Evolutionary conservation across 371 early-diverging fungal species (phyloP), one percentile per base, ranked within the genome.

Genomic region (Capillidium rhysosporum): DNA sequence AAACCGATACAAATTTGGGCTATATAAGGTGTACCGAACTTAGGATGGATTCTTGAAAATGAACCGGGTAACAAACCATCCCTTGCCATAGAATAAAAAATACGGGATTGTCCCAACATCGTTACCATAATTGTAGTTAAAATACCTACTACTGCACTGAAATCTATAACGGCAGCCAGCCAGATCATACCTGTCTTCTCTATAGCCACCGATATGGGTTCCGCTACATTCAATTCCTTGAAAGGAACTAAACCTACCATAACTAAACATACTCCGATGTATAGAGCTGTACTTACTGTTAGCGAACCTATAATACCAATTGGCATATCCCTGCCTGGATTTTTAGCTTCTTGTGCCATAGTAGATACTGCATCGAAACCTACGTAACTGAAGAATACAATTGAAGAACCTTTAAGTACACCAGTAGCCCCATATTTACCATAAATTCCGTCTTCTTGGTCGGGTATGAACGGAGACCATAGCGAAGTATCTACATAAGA

Each of bases 291-390:
- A 56, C 84, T 81, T 51, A 91, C 74, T 8, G 61, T 34, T 46
- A 91, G 69, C 16, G 86, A 83, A 25, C 70, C 75, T 56, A 87
- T 69, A 55, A 92, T 88, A 34, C 88, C 93, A 52, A 90, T 78
- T 7, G 93, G 92, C 45, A 92, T 60, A 62, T 91, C 88, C 5
- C 79, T 68, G 31, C 77, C 73, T 23, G 93, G 92, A 29, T 84
- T 75, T 54, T 72, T 75, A 24, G 84, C 72, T 67, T 92, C 93
- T 64, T 85, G 81, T 1, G 93, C 82, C 1, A 81, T 79, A 0
- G 92, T 89, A 0, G 89, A 82, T 10, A 91, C 83, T 8, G 86
- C 75, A 63, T 90, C 92, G 64, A 89, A 89, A 20, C 91, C 90
- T 63, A 85, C 82, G 57, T 85, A 89, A 12, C 87, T 79, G 58